Evolutionary conservation across 1,284 basidiomycete species (phyloP).

Genomic region (Athelia sp.): DNA sequence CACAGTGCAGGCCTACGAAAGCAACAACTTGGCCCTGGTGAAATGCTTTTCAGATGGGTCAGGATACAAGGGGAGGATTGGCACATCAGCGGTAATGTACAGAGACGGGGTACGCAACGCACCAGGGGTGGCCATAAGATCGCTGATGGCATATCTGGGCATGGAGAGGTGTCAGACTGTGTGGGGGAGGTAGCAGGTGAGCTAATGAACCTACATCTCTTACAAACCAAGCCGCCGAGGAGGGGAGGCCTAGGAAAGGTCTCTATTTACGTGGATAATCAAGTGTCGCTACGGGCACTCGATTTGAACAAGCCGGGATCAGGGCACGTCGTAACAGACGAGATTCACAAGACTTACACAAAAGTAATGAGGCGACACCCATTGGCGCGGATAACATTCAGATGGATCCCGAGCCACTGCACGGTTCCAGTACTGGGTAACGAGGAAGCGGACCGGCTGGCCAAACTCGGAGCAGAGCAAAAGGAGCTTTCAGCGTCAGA

Average conservation of each 20-base stretch:
- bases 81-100: slow-evolving; percentile 19
- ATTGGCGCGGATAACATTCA: neutral
- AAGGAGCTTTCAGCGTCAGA: neutral
- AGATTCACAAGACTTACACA: neutral
- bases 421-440: slow-evolving; percentile 12
- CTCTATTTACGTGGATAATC: neutral
- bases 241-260: neutral
- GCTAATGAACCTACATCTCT: slow-evolving; percentile 6
- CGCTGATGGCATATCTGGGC: slow-evolving; percentile 8
- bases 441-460: slow-evolving; percentile 11
- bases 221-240: neutral
- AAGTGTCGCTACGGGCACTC: neutral
- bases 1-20: slow-evolving; percentile 1
- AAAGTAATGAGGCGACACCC: too few species aligned
- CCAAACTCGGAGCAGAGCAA: slow-evolving; percentile 12
- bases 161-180: slow-evolving; percentile 11
- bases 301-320: neutral
- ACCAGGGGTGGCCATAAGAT: neutral
- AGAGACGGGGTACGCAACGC: neutral
- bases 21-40: slow-evolving; percentile 5
- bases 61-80: slow-evolving; percentile 10
- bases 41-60: slow-evolving; percentile 23
- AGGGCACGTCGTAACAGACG: neutral
- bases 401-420: slow-evolving; percentile 12
- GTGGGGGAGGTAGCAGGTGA: slow-evolving; percentile 14